phyloP scores from a whole-genome alignment of 2,329 filamentous ascomycete species.

The Pseudogymnoascus verrucosus region DNA sequence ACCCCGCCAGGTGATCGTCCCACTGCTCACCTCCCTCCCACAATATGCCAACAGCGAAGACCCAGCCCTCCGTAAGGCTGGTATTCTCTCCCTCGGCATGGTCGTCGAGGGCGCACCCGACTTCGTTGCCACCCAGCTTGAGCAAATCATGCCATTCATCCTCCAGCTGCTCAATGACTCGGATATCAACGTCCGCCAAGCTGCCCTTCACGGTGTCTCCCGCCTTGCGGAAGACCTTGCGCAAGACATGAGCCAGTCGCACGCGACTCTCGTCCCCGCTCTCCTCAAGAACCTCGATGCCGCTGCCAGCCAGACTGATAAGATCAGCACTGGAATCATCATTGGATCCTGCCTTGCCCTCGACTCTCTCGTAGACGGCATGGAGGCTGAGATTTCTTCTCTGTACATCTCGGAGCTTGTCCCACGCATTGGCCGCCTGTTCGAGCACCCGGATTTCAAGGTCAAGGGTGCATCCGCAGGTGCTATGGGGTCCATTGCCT shows the following conservation, averaged over 20 bases:
- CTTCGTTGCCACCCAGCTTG: slow-evolving; percentile 89
- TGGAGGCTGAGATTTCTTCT: slow-evolving; percentile 72
- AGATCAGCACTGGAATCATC: slow-evolving; percentile 77
- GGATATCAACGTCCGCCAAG: slow-evolving; percentile 77
- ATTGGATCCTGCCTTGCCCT: slow-evolving; percentile 84
- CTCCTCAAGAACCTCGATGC: slow-evolving; percentile 84
- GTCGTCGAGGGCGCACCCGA: slow-evolving; percentile 95
- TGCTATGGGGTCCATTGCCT: slow-evolving; percentile 84
- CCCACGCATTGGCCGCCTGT: slow-evolving; percentile 73
- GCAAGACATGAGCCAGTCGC: slow-evolving; percentile 80
- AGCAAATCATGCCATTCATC: slow-evolving; percentile 76
- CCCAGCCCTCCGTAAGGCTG: slow-evolving; percentile 76
- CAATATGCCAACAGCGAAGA: slow-evolving; percentile 69
- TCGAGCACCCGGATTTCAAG: slow-evolving; percentile 76
- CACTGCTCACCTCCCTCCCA: slow-evolving; percentile 78
- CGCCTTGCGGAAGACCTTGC: slow-evolving; percentile 88
- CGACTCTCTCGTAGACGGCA: slow-evolving; percentile 80
- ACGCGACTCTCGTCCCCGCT: slow-evolving; percentile 74
- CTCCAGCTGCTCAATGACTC: slow-evolving; percentile 75
- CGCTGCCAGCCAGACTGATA: slow-evolving; percentile 60
- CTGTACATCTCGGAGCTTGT: slow-evolving; percentile 78
- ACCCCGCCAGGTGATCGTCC: slow-evolving; percentile 88
- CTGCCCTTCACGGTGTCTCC: slow-evolving; percentile 79
- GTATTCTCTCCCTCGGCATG: slow-evolving; percentile 85
- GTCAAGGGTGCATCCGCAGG: slow-evolving; percentile 85